A percentile compares a stretch with the other conserved stretches of the same genome.
Evolutionary conservation across 768 basidiomycete genomes (phyloP).

Genomic region (Pleurotus citrinopileatus): DNA sequence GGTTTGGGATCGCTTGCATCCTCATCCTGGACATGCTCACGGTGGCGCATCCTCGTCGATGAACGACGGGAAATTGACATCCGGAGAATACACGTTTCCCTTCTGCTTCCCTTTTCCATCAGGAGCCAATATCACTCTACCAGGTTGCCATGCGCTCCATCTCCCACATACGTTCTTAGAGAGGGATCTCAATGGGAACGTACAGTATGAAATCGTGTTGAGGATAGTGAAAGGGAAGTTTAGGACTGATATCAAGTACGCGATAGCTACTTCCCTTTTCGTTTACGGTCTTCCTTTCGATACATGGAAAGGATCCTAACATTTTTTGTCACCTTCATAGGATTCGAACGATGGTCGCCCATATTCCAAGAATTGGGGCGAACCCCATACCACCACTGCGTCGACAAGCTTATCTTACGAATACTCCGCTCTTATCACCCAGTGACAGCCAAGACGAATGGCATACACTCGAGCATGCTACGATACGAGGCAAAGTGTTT

Average conservation of each 20-base stretch:
- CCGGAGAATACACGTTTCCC: neutral
- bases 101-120: neutral
- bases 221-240: neutral
- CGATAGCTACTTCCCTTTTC: too few species aligned
- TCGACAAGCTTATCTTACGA: neutral
- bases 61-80: neutral
- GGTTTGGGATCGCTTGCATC: neutral
- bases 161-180: constrained; percentile 1
- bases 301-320: neutral
- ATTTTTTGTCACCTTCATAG: neutral
- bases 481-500: neutral
- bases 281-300: neutral
- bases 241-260: neutral
- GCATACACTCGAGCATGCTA: neutral
- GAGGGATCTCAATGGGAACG: neutral
- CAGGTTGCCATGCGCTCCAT: neutral
- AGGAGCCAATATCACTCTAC: neutral
- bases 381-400: neutral
- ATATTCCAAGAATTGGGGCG: neutral
- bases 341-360: neutral
- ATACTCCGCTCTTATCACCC: neutral
- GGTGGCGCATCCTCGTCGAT: neutral
- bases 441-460: neutral
- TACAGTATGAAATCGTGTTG: neutral
- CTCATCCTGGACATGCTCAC: neutral